Conservation (phyloP, 2,329 filamentous ascomycete genomes). For the Fusarium nodosum region DNA sequence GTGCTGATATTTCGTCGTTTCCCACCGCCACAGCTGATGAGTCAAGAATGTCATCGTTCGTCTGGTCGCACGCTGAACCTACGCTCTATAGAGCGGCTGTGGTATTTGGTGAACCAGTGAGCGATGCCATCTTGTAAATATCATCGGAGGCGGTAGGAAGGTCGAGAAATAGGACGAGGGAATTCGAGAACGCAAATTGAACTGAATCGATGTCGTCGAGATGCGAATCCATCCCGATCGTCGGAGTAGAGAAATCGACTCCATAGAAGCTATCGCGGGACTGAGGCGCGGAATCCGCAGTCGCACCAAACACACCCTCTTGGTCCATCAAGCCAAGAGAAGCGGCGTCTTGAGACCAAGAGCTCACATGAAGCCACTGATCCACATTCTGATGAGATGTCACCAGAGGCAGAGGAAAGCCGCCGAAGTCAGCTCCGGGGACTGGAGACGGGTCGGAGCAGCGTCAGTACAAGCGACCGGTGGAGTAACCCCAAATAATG, state of each 20-base stretch:
- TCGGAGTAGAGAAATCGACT: not conserved
- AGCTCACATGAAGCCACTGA: constrained; percentile 5
- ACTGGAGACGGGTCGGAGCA: constrained; percentile 18
- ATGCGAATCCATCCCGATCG: constrained; percentile 12
- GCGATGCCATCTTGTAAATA: not conserved
- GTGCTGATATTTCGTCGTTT: not conserved
- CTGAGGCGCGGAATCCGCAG: not conserved
- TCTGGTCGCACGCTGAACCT: constrained; percentile 6
- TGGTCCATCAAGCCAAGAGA: constrained; percentile 14
- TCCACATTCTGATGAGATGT: constrained; percentile 22
- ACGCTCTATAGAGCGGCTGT: constrained; percentile 37
- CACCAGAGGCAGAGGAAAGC: not conserved
- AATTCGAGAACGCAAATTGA: not conserved
- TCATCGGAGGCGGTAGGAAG: not conserved
- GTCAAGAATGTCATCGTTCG: constrained; percentile 8
- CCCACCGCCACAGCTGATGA: not conserved
- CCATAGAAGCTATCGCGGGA: not conserved
- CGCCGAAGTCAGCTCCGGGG: constrained; percentile 21
- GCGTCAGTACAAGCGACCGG: constrained; percentile 14
- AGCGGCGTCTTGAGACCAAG: constrained; percentile 5
- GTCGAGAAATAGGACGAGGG: not conserved
- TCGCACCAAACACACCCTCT: not conserved
- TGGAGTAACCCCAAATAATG: constrained; percentile 29
- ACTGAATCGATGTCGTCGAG: not conserved
- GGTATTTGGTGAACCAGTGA: constrained; percentile 14